Conservation (phyloP, 805 yeast genomes). For the Saturnispora gosingensis region DNA sequence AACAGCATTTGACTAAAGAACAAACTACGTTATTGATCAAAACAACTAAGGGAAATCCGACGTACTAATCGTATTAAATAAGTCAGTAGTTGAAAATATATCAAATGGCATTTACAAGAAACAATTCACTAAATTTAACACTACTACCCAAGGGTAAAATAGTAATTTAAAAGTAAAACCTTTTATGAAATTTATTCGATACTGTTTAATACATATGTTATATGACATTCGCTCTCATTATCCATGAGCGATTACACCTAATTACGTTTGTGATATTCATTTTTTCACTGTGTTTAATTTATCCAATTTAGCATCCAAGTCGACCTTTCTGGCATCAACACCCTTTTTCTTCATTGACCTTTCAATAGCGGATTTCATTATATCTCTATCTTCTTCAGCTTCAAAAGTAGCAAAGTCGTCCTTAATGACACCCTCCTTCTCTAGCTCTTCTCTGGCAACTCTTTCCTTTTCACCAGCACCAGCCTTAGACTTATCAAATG, state of each 20-base stretch:
- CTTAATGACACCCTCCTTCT: slow-evolving; percentile 69
- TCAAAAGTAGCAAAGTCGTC: slow-evolving; percentile 82
- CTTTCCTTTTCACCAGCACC: slow-evolving; percentile 83
- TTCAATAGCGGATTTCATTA: slow-evolving; percentile 62
- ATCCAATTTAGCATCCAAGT: slow-evolving; percentile 22
- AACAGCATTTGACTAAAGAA: no score
- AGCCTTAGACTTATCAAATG: slow-evolving; percentile 76
- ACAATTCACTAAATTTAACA: no score
- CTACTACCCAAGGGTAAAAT: not conserved
- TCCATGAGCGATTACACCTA: not conserved
- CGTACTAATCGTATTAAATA: no score
- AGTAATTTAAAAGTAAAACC: not conserved
- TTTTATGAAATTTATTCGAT: not conserved
- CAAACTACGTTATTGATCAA: no score
- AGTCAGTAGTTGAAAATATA: no score
- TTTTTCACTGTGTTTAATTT: slow-evolving; percentile 8
- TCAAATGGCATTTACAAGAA: no score
- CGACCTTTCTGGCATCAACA: slow-evolving; percentile 48
- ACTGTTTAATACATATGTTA: not conserved
- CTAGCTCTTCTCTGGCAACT: slow-evolving; percentile 69
- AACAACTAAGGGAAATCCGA: no score
- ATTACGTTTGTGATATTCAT: not conserved
- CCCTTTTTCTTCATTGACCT: slow-evolving; percentile 61
- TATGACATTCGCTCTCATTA: not conserved
- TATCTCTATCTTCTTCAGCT: slow-evolving; percentile 61